These are phyloP conservation scores for Neoboletus magnificus DNA, from an alignment of 768 basidiomycete species.

Conservation along the genomic window DNA sequence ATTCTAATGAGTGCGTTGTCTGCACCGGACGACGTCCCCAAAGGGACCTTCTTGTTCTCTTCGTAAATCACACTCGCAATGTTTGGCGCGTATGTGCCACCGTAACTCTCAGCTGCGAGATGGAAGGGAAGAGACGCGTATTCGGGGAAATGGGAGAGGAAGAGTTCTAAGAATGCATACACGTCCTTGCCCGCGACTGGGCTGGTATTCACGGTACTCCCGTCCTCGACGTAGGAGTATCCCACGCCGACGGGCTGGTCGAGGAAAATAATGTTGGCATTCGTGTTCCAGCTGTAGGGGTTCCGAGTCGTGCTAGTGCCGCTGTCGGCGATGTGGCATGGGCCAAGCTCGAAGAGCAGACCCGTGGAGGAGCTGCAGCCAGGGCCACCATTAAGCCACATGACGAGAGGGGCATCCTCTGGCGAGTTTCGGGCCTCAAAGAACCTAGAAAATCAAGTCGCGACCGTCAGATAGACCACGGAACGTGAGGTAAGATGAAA, in stretches of 20 bases:
- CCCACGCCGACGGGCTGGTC: constrained; percentile 87
- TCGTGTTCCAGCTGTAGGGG: constrained; percentile 79
- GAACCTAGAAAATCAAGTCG: constrained; percentile 53
- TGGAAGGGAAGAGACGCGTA: constrained; percentile 73
- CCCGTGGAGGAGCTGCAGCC: constrained; percentile 77
- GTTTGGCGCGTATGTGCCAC: constrained; percentile 79
- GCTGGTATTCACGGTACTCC: constrained; percentile 70
- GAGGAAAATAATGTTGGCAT: constrained; percentile 59
- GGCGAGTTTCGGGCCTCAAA: constrained; percentile 82
- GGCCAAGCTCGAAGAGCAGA: constrained; percentile 89
- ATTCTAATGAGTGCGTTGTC: constrained; percentile 52
- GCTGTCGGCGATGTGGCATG: constrained; percentile 68
- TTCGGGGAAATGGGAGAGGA: constrained; percentile 71
- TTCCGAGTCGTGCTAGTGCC: constrained; percentile 73
- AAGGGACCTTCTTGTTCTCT: constrained; percentile 60
- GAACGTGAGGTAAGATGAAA: neutral
- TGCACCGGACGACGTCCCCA: constrained; percentile 41
- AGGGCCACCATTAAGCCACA: constrained; percentile 89
- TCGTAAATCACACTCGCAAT: constrained; percentile 81
- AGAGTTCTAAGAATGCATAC: constrained; percentile 78
- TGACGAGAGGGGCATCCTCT: constrained; percentile 71
- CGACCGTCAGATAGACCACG: neutral
- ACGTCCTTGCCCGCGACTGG: constrained; percentile 90
- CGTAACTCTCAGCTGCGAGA: constrained; percentile 77
- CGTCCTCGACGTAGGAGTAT: constrained; percentile 79